Base-by-base conservation (phyloP, 257 asterid genomes). In the Plantago major region DNA sequence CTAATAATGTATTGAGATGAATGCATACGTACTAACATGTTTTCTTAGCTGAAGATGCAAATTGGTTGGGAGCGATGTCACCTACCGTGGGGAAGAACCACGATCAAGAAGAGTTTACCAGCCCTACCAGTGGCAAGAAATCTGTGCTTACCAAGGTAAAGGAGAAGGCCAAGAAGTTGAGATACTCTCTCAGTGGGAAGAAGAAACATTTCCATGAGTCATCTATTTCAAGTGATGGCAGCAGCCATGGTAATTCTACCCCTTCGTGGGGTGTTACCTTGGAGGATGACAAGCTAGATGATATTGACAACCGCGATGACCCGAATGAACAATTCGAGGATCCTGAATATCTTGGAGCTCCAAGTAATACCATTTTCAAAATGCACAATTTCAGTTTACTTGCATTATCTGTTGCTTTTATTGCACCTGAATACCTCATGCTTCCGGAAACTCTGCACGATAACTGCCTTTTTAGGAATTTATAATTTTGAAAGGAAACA, bases 281-380 rank as follows among this genome's bases (percentile, higher is more conserved):
- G 71, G 82, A 76, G 7, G 86, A 78, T 7, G 73, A 72, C 0
- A 81, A 72, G 9, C 82, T 74, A 0, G 73, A 64, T 5, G 60
- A 70, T 0, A 7, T 18, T 0, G 82, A 71, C 6, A 79, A 76
- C 1, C 72, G 61, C 4, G 60, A 70, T 17, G 43, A 60, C 12
- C 42, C 15, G 7, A 18, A 18, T 16, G 80, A 76, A 55, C 64
- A 46, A 12, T 82, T 80, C 10, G 84, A 73, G 11, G 91, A 87
- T 69, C 96, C 99, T 37, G 99, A 93, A 61, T 93, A 83, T 67
- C 84, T 85, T 46, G 99, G 99, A 40, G 99, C 97, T 54, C 99
- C 99, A 75, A 93, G 99, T 93, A 84, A 78, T 3, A 43, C 19
- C 33, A n/a, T 17, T 56, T 26, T 68, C 5, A 53, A 9, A 53